Evolutionary conservation across 2,329 filamentous ascomycete species (phyloP), one percentile per base, ranked within the genome.

Genomic region (Ilyonectria destructans): DNA sequence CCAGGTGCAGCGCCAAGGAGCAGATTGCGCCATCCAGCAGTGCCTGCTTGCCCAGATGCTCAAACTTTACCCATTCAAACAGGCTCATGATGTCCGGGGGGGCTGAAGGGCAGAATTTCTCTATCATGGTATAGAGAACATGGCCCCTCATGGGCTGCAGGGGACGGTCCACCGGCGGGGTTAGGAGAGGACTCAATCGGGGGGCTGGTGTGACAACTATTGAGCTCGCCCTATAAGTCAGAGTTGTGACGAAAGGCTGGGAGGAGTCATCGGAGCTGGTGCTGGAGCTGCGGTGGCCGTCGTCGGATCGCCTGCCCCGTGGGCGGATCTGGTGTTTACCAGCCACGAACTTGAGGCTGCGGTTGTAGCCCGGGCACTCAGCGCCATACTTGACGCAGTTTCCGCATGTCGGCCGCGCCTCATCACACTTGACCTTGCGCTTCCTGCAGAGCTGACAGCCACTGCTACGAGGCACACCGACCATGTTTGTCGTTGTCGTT

Each of bases 381-480:
- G 74, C 78, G 40, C 81, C 80, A 65, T 83, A 83, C 58, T 77
- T 81, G 60, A 74, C 66, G 71, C 82, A 84, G 59, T 84, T 84
- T 26, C 73, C 75, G 62, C 82, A 83, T 60, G 74, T 77, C 12
- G 85, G 85, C 12, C 78, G 80, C 23, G 69, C 76, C 73, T 85
- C 80, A 71, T 87, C 85, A 68, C 85, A 87, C 77, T 85, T 82
- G 65, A 84, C 79, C 55, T 80, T 80, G 62, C 82, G 78, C 73
- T 79, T 81, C 65, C 81, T 78, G 74, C 82, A 84, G 45, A 83
- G 75, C 61, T 78, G 77, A 71, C 83, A 84, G 69, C 76, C 77
- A 67, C 74, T 80, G 69, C 78, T 82, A 48, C 80, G 78, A 58
- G 80, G 79, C 35, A 82, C 78, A 26, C 82, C 81, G 54, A 82